Evolutionary conservation across 2,329 filamentous ascomycete species (phyloP), one percentile per base, ranked within the genome.

Genomic region (Davidsoniella virescens): DNA sequence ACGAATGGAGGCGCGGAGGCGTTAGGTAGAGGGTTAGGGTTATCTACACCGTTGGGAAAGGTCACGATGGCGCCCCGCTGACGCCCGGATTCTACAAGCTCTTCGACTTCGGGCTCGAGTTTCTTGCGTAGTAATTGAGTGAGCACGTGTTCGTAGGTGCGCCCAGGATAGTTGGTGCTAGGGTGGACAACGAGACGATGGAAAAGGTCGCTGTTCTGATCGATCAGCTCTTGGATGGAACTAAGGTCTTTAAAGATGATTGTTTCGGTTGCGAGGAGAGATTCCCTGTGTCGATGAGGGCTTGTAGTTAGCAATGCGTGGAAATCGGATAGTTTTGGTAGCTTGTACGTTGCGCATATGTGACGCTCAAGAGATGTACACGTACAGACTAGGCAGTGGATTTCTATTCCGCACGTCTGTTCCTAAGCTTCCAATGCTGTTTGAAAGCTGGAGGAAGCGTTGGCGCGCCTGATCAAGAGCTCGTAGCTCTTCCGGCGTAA

Each of bases 101-200:
- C 77, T 60, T 88, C 84, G 16, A 87, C 79, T 20, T 76, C 72
- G 0, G 85, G 84, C 56, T 92, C 86, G 45, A 87, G 72, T 62
- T 92, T 92, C 65, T 92, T 93, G 38, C 86, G 80, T 29, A 93
- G 69, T 2, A 94, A 70, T 57, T 82, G 76, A 23, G 75, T 70
- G 1, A 90, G 71, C 3, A 85, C 70, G 45, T 63, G 66, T 62
- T 83, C 77, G 53, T 85, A 78, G 4, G 73, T 80, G 57, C 74
- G 80, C 37, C 77, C 82, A 4, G 78, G 87, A 64, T 76, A 92
- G 62, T 80, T 79, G 2, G 85, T 83, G 10, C 80, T 78, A 0
- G 87, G 87, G 60, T 84, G 86, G 18, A 84, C 75, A 55, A 84
- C 81, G 47, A 86, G 72, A 50, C 78, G 76, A 51, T 72, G 72